Evolutionary conservation across 1,284 basidiomycete genomes (phyloP), one percentile per base, ranked within the genome.

Genomic region (Apiotrichum brassicae): DNA sequence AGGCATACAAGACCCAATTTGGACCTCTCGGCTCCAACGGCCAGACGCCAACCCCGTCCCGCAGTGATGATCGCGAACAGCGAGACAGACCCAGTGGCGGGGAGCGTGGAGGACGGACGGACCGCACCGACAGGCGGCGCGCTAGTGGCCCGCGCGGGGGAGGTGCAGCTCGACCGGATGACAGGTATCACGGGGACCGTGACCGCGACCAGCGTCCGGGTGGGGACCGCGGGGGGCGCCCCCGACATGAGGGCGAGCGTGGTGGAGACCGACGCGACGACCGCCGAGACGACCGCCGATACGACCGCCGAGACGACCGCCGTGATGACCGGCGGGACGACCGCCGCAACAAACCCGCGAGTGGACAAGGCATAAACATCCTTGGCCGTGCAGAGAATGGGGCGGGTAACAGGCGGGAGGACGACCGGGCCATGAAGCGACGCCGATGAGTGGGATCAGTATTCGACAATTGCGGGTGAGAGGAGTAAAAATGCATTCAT

Each of bases 1-100:
- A 53, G 14, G 35, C 51, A 3, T 64, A 63, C 53, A 59, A 65
- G 47, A 35, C 46, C 7, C 59, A 59, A 8, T 60, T 42, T 38
- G 57, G 59, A 1, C 43, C 61, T 2, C 45, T 61, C 12, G 46
- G 48, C 11, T 39, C 38, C 1, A 23, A 39, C 11, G 35, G 28
- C 13, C 34, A 28, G n/a, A 19, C n/a, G 4, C n/a, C 28, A n/a
- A 22, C 43, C 23, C 14, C 25, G 25, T 24, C 35, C 11, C 35
- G 48, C 16, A 26, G 46, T 13, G 36, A 30, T n/a, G n/a, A n/a
- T 16, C 33, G 33, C n/a, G 33, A 34, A 14, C 12, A 34, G 7
- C 33, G 33, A 18, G 33, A n/a, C 9, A 13, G 12, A 13, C 13
- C 11, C 9, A 13, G 39, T 30, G 37, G 34, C 6, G 28, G 42